A percentile compares a stretch with the other conserved stretches of the same genome.
phyloP scores from a whole-genome alignment of 306 rosid species.

The Mimosa pudica region DNA sequence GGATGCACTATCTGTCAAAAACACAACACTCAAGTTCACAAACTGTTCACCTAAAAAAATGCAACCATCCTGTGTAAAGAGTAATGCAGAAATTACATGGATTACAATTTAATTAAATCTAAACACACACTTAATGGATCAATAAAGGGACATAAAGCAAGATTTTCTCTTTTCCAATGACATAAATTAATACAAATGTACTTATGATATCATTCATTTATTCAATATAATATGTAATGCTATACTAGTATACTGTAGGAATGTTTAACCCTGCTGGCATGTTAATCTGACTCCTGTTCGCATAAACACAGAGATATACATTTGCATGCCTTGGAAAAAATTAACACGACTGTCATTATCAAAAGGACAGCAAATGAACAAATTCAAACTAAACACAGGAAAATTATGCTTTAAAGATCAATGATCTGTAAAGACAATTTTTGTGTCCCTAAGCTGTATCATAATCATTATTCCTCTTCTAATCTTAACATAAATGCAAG shows the following conservation, averaged over 20 bases:
- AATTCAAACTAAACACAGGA: not conserved
- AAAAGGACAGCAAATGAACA: not conserved
- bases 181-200: not conserved
- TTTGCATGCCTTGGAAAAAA: too few relatives aligned
- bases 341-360: not conserved
- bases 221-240: not conserved
- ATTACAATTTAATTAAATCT: not conserved
- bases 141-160: not conserved
- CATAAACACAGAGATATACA: not conserved
- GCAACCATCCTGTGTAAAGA: slow-evolving; percentile 67
- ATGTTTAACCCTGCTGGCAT: not conserved
- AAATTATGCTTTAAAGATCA: not conserved
- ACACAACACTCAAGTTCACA: slow-evolving; percentile 66
- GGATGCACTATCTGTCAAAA: slow-evolving; percentile 80
- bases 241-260: too few relatives aligned
- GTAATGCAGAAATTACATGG: slow-evolving; percentile 23
- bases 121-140: not conserved
- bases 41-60: slow-evolving; percentile 49
- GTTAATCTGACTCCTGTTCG: too few relatives aligned
- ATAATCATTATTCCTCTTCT: not conserved
- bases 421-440: not conserved
- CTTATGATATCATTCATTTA: not conserved
- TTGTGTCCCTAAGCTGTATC: not conserved
- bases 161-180: not conserved
- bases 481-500: not conserved